Evolutionary conservation across 768 basidiomycete species (phyloP), one percentile per base, ranked within the genome.

Genomic region (Zangia roseola): DNA sequence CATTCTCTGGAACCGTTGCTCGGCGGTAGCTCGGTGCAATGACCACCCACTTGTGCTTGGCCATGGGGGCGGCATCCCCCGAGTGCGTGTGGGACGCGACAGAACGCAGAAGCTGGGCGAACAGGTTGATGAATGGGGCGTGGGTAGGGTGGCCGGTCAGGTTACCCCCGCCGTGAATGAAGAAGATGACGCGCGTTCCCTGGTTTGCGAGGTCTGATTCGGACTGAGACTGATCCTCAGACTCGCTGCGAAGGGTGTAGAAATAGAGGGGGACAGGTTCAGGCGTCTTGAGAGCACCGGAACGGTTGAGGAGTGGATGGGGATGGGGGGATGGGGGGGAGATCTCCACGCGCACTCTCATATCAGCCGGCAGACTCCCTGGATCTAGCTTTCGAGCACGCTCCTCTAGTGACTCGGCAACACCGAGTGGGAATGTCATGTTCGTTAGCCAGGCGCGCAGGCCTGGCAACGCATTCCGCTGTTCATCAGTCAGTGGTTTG

Each of bases 11-110:
- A 17, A 50, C 52, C 1, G 56, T 58, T 8, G 52, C 43, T 6
- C 57, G 56, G 33, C 57, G 41, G 26, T 50, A 58, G 20, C 57
- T 50, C 16, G 53, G 57, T 5, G 53, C 53, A 14, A 50, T 40
- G 40, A 58, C 5, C 0, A 45, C 37, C 14, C 45, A 40, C 14
- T 35, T 16, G 13, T 13, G 16, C 31, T 16, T 16, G 31, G 14
- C 31, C 1, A 16, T 2, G 31, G 6, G 14, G 14, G 13, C 26
- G 2, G 41, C 26, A 31, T 40, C 24, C 20, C 13, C 24, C 12
- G 42, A 33, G 16, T 19, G 24, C 2, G 38, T 41, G 1, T 31
- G 31, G 6, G 28, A 20, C 3, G 28, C 37, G 17, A 42, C 19
- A 8, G 45, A 42, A 4, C 33, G 45, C 33, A 55, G 42, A 2